A percentile compares a stretch with the other conserved stretches of the same genome.
phyloP scores from a whole-genome alignment of 108 stramenopile species.

The Skeletonema potamos region DNA sequence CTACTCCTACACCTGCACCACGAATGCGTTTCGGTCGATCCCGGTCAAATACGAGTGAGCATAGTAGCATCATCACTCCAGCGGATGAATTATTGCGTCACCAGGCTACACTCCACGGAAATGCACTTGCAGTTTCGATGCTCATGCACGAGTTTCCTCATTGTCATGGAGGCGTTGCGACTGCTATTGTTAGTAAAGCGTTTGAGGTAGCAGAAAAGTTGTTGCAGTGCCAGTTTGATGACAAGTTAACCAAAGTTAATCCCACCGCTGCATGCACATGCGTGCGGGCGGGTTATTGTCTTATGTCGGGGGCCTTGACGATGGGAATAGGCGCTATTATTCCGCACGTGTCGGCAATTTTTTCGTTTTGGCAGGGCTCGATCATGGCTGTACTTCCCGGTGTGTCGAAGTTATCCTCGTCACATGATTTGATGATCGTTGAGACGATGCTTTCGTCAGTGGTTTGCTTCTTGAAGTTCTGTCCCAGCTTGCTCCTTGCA shows the following conservation, averaged over 20 bases:
- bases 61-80: neutral
- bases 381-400: constrained; percentile 34
- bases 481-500: constrained; percentile 71
- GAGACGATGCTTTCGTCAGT: constrained; percentile 72
- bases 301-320: constrained; percentile 69
- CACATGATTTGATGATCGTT: constrained; percentile 72
- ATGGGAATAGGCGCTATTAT: constrained; percentile 64
- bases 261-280: constrained; percentile 73
- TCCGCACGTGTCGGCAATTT: constrained; percentile 56
- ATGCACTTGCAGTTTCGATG: constrained; percentile 66
- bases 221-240: constrained; percentile 59
- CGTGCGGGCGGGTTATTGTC: constrained; percentile 70
- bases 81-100: constrained; percentile 36
- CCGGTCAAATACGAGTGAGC: neutral
- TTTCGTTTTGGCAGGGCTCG: constrained; percentile 69
- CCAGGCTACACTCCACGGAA: constrained; percentile 78
- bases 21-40: constrained; percentile 28
- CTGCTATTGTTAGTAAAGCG: constrained; percentile 47
- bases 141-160: constrained; percentile 67
- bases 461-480: constrained; percentile 73
- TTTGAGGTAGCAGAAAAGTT: constrained; percentile 69
- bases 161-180: constrained; percentile 69
- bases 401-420: constrained; percentile 47
- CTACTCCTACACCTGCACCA: constrained; percentile 12
- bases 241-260: constrained; percentile 51